Evolutionary conservation across 208 protist species (phyloP), one percentile per base, ranked within the genome.

Genomic region (Strigomonas culicis): DNA sequence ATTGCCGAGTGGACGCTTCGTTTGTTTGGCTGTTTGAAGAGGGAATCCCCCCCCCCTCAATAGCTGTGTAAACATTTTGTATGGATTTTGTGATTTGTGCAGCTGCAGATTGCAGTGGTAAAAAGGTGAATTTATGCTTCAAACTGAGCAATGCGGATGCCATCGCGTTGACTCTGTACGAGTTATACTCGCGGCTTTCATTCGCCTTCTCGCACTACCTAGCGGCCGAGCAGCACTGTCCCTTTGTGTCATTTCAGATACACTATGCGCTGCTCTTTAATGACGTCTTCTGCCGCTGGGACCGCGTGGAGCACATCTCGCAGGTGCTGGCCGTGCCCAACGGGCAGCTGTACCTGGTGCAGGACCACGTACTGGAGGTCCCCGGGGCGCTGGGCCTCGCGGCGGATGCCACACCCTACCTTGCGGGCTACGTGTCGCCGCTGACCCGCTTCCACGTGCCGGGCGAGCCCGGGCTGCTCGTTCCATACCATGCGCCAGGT

Each of bases 311-410:
- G 57, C 61, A 62, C 47, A 59, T 70, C 0, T 68, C 66, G 22
- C 80, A 89, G 68, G 57, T 90, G 7, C 50, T 76, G 19, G 73
- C 74, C 57, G 77, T 76, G 66, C 77, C 39, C 8, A 44, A 44
- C 39, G 39, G 74, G 34, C 88, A 94, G 51, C 59, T 92, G 46
- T 94, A 94, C 59, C 34, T 89, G 1, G 90, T 94, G 43, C 85
- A 86, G 53, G 57, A 61, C 21, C 22, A 27, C 6, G 32, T 61
- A 15, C 19, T 30, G 4, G 57, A 61, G 34, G 27, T 50, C 22
- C 57, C 57, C 1, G 27, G n/a, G 1, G 36, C 24, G 19, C 36
- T 61, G 21, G 57, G 57, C 11, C 57, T 36, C 3, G 22, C 57
- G 32, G 25, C 47, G 13, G 57, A 61, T 50, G 34, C n/a, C 1